Evolutionary conservation across 2,329 filamentous ascomycete species (phyloP).

Genomic region (Cyphellophora europaea): DNA sequence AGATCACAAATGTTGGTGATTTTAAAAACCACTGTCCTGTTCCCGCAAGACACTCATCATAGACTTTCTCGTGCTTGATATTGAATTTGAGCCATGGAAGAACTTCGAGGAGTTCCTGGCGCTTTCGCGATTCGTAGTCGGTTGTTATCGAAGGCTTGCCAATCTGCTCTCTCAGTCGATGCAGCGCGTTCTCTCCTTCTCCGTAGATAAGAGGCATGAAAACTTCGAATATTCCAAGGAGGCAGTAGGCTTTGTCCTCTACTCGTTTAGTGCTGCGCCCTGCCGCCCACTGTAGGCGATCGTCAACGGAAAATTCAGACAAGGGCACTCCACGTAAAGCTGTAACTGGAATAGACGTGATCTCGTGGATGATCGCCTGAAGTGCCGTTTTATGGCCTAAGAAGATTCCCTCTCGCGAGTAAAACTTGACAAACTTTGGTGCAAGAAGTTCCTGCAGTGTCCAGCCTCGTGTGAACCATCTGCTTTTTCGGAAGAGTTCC

Average conservation of each 20-base stretch:
- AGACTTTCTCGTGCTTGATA: no score
- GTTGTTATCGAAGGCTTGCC: slow-evolving; percentile 5
- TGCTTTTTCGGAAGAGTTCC: slow-evolving; percentile 8
- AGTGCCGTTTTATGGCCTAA: slow-evolving; percentile 5
- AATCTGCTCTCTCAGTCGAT: slow-evolving; percentile 13
- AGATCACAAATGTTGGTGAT: no score
- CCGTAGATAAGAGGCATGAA: slow-evolving; percentile 38
- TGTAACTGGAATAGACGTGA: slow-evolving; percentile 5
- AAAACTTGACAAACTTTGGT: slow-evolving; percentile 3
- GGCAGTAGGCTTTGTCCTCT: slow-evolving; percentile 36
- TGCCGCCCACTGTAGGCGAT: slow-evolving; percentile 32
- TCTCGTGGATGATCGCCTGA: not conserved
- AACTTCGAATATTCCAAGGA: slow-evolving; percentile 36
- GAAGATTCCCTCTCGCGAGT: not conserved
- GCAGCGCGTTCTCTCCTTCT: slow-evolving; percentile 21
- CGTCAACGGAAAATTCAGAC: slow-evolving; percentile 18
- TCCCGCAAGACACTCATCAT: no score
- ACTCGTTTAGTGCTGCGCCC: slow-evolving; percentile 22
- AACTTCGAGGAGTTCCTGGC: no score
- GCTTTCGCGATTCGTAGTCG: no score
- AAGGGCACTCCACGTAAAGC: slow-evolving; percentile 4
- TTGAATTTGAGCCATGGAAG: no score
- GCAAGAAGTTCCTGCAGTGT: slow-evolving; percentile 7
- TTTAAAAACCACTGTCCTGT: no score
- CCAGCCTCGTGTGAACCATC: slow-evolving; percentile 7